phyloP scores from a whole-genome alignment of 1,284 basidiomycete genomes.

The Rhodotorula sp. region DNA sequence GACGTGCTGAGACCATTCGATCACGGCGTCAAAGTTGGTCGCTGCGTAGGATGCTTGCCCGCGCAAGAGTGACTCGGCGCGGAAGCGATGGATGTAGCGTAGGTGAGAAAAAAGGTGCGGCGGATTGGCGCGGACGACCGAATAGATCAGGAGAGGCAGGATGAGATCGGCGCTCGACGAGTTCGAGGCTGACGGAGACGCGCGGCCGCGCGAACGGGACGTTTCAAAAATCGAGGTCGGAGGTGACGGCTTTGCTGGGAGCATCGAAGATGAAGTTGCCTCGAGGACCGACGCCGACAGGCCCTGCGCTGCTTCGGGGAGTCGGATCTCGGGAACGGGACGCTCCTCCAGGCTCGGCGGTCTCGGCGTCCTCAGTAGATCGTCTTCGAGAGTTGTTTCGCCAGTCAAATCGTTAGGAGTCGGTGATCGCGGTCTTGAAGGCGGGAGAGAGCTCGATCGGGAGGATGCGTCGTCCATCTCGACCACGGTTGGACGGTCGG shows the following conservation, averaged over 20 bases:
- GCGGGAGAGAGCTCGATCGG: slow-evolving; percentile 14
- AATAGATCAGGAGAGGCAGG: slow-evolving; percentile 83
- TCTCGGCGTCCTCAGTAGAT: slow-evolving; percentile 18
- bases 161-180: slow-evolving; percentile 63
- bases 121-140: slow-evolving; percentile 86
- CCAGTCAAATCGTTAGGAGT: background rate
- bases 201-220: slow-evolving; percentile 2
- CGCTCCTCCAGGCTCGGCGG: slow-evolving; percentile 6
- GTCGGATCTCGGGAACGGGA: slow-evolving; percentile 24
- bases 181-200: slow-evolving; percentile 2
- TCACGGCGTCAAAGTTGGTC: slow-evolving; percentile 88
- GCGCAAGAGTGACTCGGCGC: slow-evolving; percentile 63
- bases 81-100: slow-evolving; percentile 79
- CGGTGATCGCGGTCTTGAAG: slow-evolving; percentile 21
- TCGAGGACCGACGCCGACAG: slow-evolving; percentile 24
- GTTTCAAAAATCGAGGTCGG: slow-evolving; percentile 24
- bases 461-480: slow-evolving; percentile 44
- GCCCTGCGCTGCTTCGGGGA: slow-evolving; percentile 14
- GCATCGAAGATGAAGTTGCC: slow-evolving; percentile 25
- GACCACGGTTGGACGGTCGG: slow-evolving; percentile 24
- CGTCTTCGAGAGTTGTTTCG: slow-evolving; percentile 13
- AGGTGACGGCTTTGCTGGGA: background rate
- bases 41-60: slow-evolving; percentile 89
- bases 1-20: slow-evolving; percentile 89
- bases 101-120: slow-evolving; percentile 78